These are phyloP conservation scores for Castanea sativa DNA, from an alignment of 306 rosid species.

Conservation along the genomic window DNA sequence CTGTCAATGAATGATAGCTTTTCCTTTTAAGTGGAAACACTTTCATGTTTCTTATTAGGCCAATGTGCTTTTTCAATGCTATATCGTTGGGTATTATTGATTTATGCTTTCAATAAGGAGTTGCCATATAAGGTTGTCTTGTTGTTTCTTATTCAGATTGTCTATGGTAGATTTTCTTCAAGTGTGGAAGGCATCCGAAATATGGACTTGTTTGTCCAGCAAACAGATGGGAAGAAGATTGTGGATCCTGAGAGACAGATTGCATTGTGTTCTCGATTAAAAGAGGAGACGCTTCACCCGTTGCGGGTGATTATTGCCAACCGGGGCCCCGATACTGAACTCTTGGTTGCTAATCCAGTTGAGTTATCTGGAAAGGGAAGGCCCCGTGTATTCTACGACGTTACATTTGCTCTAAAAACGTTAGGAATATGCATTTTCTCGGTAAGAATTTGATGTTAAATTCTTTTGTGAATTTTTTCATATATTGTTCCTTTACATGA, in stretches of 20 bases:
- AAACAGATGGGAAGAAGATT: conserved; percentile 64
- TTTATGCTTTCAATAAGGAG: not conserved
- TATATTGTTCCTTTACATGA: not conserved
- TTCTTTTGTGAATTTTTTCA: conserved; percentile 1
- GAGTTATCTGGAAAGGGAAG: conserved; percentile 78
- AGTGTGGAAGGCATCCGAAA: conserved; percentile 52
- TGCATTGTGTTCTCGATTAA: conserved; percentile 58
- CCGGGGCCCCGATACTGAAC: conserved; percentile 83
- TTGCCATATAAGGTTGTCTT: conserved; percentile 4
- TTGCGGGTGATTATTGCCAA: conserved; percentile 64
- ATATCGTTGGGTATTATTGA: not conserved
- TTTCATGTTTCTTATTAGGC: not conserved
- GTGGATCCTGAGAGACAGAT: conserved; percentile 63
- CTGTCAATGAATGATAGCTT: not conserved
- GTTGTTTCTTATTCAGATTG: conserved; percentile 42
- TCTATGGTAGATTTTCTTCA: conserved; percentile 68
- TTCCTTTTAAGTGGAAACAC: not conserved
- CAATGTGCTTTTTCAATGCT: not conserved
- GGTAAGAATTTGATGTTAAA: conserved; percentile 32
- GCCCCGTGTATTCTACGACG: conserved; percentile 88
- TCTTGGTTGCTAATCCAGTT: conserved; percentile 83
- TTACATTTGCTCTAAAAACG: conserved; percentile 62
- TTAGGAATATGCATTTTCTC: conserved; percentile 67
- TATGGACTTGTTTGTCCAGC: conserved; percentile 68
- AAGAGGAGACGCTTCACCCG: conserved; percentile 71